Evolutionary conservation across 2,329 filamentous ascomycete species (phyloP), one percentile per base, ranked within the genome.

Genomic region (Pseudogymnoascus verrucosus): DNA sequence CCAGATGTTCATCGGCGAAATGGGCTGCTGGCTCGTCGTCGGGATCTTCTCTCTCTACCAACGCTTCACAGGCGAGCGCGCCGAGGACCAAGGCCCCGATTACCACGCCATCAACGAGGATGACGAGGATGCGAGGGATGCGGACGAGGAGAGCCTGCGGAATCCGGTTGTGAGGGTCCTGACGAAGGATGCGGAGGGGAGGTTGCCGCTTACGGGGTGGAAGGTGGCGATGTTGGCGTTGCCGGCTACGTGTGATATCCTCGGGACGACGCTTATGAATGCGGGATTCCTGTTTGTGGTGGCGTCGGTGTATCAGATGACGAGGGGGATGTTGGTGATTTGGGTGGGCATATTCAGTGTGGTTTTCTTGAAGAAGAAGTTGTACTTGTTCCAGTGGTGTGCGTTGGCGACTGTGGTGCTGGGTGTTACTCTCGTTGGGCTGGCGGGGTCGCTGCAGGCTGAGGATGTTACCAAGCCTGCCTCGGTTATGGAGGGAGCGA

Each of bases 281-380:
- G 90, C 91, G 4, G 95, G 95, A 3, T 81, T 99, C 68, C 82
- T 98, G 60, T 93, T 98, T 74, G 93, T 98, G 23, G 95, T 91
- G 11, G 91, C 95, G 1, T 96, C 91, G 65, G 97, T 99, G 72
- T 99, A 97, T 77, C 95, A 99, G 78, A 99, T 99, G 95, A 98
- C 93, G 1, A 83, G 95, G 65, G 95, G 95, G 7, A 95, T 95
- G 0, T 82, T 99, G 44, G 93, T 99, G 2, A 82, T 99, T 5
- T 99, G 99, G 70, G 95, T 99, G 19, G 95, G 95, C 0, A 79
- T 98, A 0, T 97, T 99, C 78, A 96, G 92, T 72, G 93, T 99
- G 28, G 71, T 96, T 11, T 98, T 99, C 75, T 80, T 99, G 64
- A 88, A 86, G 71, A 85, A 91, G 59, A 88, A 85, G 69, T 81